phyloP scores from a whole-genome alignment of 2,329 filamentous ascomycete species.

The Fusarium odoratissimum region DNA sequence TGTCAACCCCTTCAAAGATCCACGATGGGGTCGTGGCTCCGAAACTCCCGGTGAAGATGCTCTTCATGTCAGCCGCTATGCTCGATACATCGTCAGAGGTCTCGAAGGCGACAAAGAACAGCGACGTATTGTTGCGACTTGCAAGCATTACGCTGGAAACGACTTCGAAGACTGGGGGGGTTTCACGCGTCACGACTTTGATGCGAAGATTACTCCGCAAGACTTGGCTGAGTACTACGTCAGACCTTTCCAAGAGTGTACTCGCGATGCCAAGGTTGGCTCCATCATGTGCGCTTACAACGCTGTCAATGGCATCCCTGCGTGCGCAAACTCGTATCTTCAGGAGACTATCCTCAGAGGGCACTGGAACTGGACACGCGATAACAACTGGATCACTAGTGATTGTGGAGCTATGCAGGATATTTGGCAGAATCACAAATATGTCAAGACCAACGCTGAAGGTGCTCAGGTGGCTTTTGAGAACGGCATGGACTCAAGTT shows the following conservation, averaged over 20 bases:
- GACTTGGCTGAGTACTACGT: constrained; percentile 18
- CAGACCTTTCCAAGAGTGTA: constrained; percentile 4
- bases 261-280: not conserved
- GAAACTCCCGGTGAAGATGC: constrained; percentile 16
- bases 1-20: constrained; percentile 13
- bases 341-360: constrained; percentile 6
- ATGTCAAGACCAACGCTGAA: constrained; percentile 7
- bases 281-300: constrained; percentile 16
- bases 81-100: not conserved
- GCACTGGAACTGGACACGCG: constrained; percentile 13
- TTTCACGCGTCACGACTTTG: not conserved
- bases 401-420: constrained; percentile 17
- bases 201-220: not conserved
- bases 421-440: constrained; percentile 13
- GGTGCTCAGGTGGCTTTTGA: not conserved
- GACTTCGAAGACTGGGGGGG: constrained; percentile 19
- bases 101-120: constrained; percentile 3
- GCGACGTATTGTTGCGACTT: constrained; percentile 7
- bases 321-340: not conserved
- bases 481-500: constrained; percentile 10
- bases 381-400: constrained; percentile 16
- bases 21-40: constrained; percentile 2
- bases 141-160: constrained; percentile 4
- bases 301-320: not conserved
- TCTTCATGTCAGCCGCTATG: not conserved